Evolutionary conservation across 2,329 filamentous ascomycete species (phyloP), one percentile per base, ranked within the genome.

Genomic region (Cytospora mali): DNA sequence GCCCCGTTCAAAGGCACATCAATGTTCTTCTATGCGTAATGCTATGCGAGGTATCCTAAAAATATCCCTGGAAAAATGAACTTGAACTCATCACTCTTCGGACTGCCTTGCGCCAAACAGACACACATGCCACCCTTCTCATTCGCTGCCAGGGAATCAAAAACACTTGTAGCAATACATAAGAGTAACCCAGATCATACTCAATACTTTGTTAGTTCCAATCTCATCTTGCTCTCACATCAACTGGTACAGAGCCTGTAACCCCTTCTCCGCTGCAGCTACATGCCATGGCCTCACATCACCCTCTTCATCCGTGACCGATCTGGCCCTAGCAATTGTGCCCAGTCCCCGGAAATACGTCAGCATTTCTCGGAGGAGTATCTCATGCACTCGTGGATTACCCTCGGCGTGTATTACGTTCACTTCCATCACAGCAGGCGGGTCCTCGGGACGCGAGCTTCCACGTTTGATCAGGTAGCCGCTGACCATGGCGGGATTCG

Each of bases 281-380:
- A 94, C 78, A 79, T 94, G 91, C 89, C 91, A 92, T 21, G 91
- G 91, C 69, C 90, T 77, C n/a, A 87, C 81, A 70, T 88, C 86
- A 55, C 77, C 80, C 59, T 86, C 79, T 64, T 80, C 75, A 69
- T 86, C 82, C 70, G 87, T 78, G 69, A 88, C 77, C 0, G 86
- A 89, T 64, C 88, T 84, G 25, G 87, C 84, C 66, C 86, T 82
- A 1, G 89, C 90, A 68, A 95, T 72, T 21, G 90, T 85, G 0
- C 87, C 88, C 66, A 95, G 72, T 0, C 84, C 86, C 50, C 90
- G 77, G 71, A 89, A 94, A 72, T 88, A 85, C 31, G 78, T 81
- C 62, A 95, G 71, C 72, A 92, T 86, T 71, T 95, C 91, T 67
- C 86, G 80, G 39, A 94, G 73, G 23, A 92, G 77, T 23, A 81